Conservation (phyloP, 306 rosid genomes). For the Canavalia ensiformis region DNA sequence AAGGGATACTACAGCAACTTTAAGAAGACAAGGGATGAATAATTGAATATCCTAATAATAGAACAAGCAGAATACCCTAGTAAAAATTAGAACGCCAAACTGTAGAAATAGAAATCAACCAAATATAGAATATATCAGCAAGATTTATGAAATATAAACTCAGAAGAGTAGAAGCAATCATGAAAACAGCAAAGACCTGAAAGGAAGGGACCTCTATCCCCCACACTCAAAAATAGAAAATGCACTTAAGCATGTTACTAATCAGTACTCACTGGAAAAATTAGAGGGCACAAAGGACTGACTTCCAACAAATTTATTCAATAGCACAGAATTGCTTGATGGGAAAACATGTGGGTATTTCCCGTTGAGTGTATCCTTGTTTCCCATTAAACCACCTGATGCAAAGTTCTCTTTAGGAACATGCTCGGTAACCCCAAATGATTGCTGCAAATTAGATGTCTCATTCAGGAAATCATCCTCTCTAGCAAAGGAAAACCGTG, state of each 20-base stretch:
- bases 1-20: not conserved
- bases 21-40: constrained; percentile 10
- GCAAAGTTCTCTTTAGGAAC: constrained; percentile 27
- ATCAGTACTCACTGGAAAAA: constrained; percentile 48
- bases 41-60: not conserved
- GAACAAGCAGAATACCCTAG: not conserved
- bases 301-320: constrained; percentile 49
- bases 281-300: constrained; percentile 43
- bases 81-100: not conserved
- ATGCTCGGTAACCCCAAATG: constrained; percentile 36
- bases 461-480: constrained; percentile 48
- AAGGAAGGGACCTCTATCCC: constrained; percentile 14
- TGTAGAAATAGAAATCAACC: constrained; percentile 3
- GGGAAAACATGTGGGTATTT: constrained; percentile 40
- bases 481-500: constrained; percentile 66
- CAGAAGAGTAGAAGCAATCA: constrained; percentile 21
- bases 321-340: constrained; percentile 40
- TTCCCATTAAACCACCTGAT: constrained; percentile 46
- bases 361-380: constrained; percentile 40
- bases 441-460: constrained; percentile 49
- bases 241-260: constrained; percentile 33
- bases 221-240: not conserved
- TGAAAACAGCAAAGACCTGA: constrained; percentile 32
- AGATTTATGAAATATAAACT: constrained; percentile 27
- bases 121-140: constrained; percentile 22